Conservation (phyloP, 768 basidiomycete genomes). For the Melanogaster broomeanus region DNA sequence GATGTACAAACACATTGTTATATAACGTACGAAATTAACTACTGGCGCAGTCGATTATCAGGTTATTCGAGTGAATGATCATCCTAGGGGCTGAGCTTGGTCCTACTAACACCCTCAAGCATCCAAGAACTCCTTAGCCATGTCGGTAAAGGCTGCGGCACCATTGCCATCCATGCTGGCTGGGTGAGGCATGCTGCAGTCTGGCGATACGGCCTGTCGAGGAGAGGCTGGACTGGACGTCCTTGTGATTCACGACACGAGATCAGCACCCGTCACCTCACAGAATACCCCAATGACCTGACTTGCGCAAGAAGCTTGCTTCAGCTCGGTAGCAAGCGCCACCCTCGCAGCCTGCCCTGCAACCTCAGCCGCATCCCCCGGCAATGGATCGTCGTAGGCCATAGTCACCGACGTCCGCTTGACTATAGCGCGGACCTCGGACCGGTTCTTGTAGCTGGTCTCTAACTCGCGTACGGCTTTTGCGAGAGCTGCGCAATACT, state of each 20-base stretch:
- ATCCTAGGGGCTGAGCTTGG: neutral
- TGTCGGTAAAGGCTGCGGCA: conserved; percentile 78
- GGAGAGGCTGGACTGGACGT: conserved; percentile 63
- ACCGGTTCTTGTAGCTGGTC: conserved; percentile 64
- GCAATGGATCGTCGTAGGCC: conserved; percentile 74
- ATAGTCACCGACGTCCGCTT: conserved; percentile 78
- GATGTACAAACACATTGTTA: neutral
- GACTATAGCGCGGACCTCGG: conserved; percentile 66
- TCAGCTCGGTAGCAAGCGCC: conserved; percentile 72
- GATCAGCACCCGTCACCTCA: conserved; percentile 2
- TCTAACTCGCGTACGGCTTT: conserved; percentile 63
- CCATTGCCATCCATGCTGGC: conserved; percentile 71
- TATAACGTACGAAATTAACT: neutral
- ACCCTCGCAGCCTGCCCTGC: conserved; percentile 69
- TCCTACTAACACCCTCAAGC: conserved; percentile 17
- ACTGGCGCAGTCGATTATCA: neutral
- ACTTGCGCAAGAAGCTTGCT: conserved; percentile 78
- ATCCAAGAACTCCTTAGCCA: conserved; percentile 73
- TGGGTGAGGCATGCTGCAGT: conserved; percentile 67
- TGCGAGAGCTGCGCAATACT: conserved; percentile 61
- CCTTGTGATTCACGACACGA: conserved; percentile 63
- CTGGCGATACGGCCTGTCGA: conserved; percentile 80
- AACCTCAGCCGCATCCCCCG: conserved; percentile 64
- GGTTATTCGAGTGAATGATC: neutral
- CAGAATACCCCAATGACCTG: neutral